Conservation (phyloP, 1,284 basidiomycete species). For the Rhizoctonia solani region DNA sequence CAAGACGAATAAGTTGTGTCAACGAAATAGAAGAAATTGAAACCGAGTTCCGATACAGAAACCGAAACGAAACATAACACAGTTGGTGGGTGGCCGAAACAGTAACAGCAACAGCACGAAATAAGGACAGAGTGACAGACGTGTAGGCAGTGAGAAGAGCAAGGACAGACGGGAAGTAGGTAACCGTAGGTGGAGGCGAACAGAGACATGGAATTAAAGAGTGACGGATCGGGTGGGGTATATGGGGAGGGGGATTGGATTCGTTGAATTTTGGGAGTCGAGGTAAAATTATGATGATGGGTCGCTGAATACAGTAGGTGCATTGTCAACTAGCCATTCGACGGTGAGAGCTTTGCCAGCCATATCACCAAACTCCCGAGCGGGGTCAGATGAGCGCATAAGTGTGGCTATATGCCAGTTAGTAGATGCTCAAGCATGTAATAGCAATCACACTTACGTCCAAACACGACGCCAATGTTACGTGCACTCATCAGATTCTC, state of each 20-base stretch:
- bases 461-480: conserved; percentile 99
- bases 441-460: conserved; percentile 71
- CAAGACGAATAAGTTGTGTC: conserved; percentile 29
- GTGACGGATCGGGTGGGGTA: neutral
- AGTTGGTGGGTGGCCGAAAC: no score
- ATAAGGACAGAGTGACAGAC: no score
- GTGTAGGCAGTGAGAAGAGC: no score
- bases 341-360: conserved; percentile 91
- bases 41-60: neutral
- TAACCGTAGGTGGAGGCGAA: conserved; percentile 14
- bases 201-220: conserved; percentile 14
- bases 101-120: no score
- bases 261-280: no score
- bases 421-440: neutral
- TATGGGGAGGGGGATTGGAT: no score
- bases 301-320: conserved; percentile 53
- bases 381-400: conserved; percentile 85
- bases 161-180: conserved; percentile 6
- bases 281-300: neutral
- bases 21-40: neutral
- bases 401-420: conserved; percentile 71
- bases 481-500: conserved; percentile 93
- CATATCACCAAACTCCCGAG: conserved; percentile 94
- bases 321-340: conserved; percentile 91
- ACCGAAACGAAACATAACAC: neutral